These are phyloP conservation scores for Podospora appendiculata DNA, from an alignment of 495 filamentous ascomycete species.

Conservation along the genomic window DNA sequence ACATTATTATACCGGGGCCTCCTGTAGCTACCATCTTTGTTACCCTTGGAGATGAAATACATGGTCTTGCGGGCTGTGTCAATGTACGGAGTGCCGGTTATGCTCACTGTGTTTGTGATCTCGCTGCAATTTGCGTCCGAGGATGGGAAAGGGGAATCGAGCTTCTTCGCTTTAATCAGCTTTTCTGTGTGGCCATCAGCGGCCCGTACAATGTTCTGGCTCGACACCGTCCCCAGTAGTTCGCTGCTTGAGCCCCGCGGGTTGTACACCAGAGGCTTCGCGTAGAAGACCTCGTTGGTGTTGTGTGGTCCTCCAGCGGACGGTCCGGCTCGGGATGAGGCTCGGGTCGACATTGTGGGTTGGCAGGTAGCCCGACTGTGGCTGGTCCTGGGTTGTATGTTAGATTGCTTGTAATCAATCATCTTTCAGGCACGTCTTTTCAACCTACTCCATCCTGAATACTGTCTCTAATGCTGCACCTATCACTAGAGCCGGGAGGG, in stretches of 20 bases:
- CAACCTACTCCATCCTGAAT: too few species aligned
- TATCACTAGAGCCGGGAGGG: too few species aligned
- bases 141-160: constrained; percentile 19
- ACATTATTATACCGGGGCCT: too few species aligned
- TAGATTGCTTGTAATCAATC: too few species aligned
- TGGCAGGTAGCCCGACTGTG: constrained; percentile 33
- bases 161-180: constrained; percentile 7
- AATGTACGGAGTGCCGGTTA: constrained; percentile 27
- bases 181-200: constrained; percentile 1
- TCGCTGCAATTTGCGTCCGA: constrained; percentile 30
- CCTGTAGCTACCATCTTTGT: constrained; percentile 8
- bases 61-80: constrained; percentile 27
- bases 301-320: constrained; percentile 19
- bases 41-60: constrained; percentile 34
- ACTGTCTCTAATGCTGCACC: too few species aligned
- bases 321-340: constrained; percentile 22
- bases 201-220: constrained; percentile 18
- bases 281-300: constrained; percentile 27
- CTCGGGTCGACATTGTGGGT: constrained; percentile 39
- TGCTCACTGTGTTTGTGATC: constrained; percentile 25
- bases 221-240: constrained; percentile 31
- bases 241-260: constrained; percentile 20
- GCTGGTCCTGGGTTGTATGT: constrained; percentile 15
- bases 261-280: constrained; percentile 37
- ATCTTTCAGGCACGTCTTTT: too few species aligned